phyloP scores from a whole-genome alignment of 75 land plant species.

The Cupressus sempervirens region DNA sequence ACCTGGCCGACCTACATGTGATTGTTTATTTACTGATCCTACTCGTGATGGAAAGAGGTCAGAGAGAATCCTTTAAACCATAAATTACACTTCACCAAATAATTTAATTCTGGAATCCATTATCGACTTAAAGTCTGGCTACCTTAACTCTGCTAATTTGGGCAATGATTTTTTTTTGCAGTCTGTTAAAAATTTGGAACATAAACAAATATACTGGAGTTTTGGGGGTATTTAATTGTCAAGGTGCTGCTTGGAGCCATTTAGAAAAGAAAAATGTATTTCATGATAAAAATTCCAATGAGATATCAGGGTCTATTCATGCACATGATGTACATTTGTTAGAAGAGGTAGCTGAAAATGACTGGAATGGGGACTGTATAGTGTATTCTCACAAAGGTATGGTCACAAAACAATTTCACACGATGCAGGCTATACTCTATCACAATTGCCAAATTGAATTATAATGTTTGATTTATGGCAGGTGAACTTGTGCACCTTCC shows the following conservation, averaged over 20 bases:
- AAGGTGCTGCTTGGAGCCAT: constrained; percentile 89
- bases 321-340: constrained; percentile 62
- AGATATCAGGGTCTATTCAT: constrained; percentile 48
- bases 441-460: neutral
- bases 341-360: constrained; percentile 39
- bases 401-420: neutral
- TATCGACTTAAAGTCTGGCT: neutral
- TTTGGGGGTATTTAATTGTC: constrained; percentile 83
- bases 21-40: constrained; percentile 48
- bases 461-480: constrained; percentile 7
- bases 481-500: constrained; percentile 51
- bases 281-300: constrained; percentile 46
- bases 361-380: constrained; percentile 57
- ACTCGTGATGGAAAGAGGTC: constrained; percentile 47
- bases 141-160: neutral
- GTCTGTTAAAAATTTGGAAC: constrained; percentile 86
- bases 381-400: constrained; percentile 22
- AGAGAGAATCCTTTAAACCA: neutral
- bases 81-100: neutral
- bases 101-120: neutral
- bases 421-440: neutral
- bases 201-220: constrained; percentile 82
- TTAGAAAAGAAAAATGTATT: constrained; percentile 60
- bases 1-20: constrained; percentile 55
- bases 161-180: constrained; percentile 19